Base-by-base conservation (phyloP, 1,284 basidiomycete species). In the Acaromyces ingoldii region DNA sequence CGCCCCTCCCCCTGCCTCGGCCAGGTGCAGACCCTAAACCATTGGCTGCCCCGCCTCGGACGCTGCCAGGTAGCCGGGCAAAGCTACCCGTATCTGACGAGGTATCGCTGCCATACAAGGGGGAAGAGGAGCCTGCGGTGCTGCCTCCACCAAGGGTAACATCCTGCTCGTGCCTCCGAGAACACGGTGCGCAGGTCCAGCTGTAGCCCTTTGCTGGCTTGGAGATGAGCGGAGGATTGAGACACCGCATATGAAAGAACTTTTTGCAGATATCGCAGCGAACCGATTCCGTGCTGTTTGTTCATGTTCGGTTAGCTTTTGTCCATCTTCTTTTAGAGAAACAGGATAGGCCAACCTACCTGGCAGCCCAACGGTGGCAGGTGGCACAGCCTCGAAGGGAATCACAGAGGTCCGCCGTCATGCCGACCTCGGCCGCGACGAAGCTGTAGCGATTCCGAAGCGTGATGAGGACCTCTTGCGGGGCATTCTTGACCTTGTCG, bases 121-220 rank as follows among this genome's bases (percentile, higher is more conserved):
- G 17, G 15, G 17, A 45, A n/a, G 26, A 22, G 25, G 17, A n/a
- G n/a, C n/a, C n/a, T n/a, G n/a, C n/a, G n/a, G n/a, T n/a, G n/a
- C n/a, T n/a, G n/a, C n/a, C n/a, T n/a, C n/a, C n/a, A n/a, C n/a
- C n/a, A 26, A 59, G 57, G 51, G 89, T 87, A 28, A 92, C 88
- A 69, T 89, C 86, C 67, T 91, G 87, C 65, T 90, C 90, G 70
- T 93, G 87, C 65, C 84, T 82, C 45, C 84, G 82, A 2, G 91
- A 89, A 76, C 93, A 97, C 0, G 89, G 87, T 0, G 89, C 89
- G 68, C 95, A 98, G 3, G 90, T 91, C 93, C 93, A 98, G 29
- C 89, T 91, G 78, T 96, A 97, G 22, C 95, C 95, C 61, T 91
- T 85, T 17, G 91, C 89, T 1, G 93, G 95, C 76, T 97, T 97